These are phyloP conservation scores for Arctium lappa DNA, from an alignment of 129 eudicot genomes.

Conservation along the genomic window DNA sequence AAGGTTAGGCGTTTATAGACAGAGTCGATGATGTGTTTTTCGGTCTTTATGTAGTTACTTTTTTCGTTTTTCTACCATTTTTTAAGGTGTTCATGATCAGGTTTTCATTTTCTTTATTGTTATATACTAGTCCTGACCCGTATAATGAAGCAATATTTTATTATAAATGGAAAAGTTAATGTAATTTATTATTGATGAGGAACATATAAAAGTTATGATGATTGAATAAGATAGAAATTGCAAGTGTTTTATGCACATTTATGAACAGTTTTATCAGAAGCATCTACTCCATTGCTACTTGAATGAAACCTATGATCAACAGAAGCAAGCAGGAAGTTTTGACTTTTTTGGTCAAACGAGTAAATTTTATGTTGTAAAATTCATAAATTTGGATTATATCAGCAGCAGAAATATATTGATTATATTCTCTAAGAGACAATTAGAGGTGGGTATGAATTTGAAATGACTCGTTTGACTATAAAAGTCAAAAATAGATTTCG, in stretches of 20 bases:
- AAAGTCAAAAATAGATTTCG: conserved; percentile 21
- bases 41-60: not conserved
- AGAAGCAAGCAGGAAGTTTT: conserved; percentile 26
- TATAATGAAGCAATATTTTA: not conserved
- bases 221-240: not conserved
- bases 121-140: not conserved
- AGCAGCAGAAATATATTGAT: not conserved
- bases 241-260: conserved; percentile 24
- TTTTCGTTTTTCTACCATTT: not conserved
- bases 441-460: not conserved
- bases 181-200: not conserved
- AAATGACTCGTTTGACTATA: conserved; percentile 16
- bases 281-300: conserved; percentile 30
- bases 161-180: too few species aligned
- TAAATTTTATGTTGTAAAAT: not conserved
- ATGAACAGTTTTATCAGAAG: conserved; percentile 31
- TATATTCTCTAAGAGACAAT: not conserved
- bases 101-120: too few species aligned
- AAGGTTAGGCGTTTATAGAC: not conserved
- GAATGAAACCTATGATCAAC: conserved; percentile 23
- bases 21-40: not conserved
- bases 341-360: conserved; percentile 34
- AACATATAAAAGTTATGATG: too few species aligned
- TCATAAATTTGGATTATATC: not conserved
- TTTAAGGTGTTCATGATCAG: too few species aligned